These are phyloP conservation scores for Epichloe brachyelytri DNA, from an alignment of 2,329 filamentous ascomycete genomes.

Conservation along the genomic window DNA sequence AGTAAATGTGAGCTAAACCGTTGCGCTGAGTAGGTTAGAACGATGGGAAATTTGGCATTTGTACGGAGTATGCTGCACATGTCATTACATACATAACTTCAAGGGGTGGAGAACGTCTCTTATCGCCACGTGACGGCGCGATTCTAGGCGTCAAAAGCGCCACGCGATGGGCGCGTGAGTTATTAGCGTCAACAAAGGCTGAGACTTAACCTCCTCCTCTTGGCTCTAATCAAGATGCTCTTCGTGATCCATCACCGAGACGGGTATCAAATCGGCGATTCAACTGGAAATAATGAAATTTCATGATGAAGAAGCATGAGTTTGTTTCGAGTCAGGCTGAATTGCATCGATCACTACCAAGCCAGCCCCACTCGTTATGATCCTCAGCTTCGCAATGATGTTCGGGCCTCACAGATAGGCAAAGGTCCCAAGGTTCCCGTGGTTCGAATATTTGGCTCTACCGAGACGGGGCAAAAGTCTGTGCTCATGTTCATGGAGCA, in stretches of 20 bases:
- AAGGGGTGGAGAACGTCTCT: neutral
- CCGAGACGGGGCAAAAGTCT: conserved; percentile 88
- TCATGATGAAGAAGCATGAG: conserved; percentile 29
- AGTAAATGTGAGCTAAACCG: neutral
- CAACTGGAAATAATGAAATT: neutral
- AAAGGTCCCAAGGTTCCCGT: conserved; percentile 68
- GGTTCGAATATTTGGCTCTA: conserved; percentile 82
- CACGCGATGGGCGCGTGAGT: neutral
- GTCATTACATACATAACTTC: neutral
- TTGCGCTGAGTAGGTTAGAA: neutral
- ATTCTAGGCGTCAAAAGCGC: neutral
- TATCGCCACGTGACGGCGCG: conserved; percentile 19
- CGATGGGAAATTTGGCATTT: neutral
- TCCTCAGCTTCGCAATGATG: conserved; percentile 58
- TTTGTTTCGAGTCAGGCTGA: conserved; percentile 78
- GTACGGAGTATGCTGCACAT: neutral
- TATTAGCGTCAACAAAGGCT: neutral
- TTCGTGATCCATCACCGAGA: neutral
- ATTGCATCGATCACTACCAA: conserved; percentile 94
- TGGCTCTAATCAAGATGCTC: neutral
- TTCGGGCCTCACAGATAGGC: conserved; percentile 42
- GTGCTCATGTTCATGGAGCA: conserved; percentile 87
- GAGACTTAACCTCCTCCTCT: neutral
- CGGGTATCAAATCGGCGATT: neutral
- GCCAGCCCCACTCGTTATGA: conserved; percentile 66